Percentiles rank a stretch among this genome's conserved stretches.
Conservation (phyloP, 345 rosid species). For the Barbarea vulgaris region DNA sequence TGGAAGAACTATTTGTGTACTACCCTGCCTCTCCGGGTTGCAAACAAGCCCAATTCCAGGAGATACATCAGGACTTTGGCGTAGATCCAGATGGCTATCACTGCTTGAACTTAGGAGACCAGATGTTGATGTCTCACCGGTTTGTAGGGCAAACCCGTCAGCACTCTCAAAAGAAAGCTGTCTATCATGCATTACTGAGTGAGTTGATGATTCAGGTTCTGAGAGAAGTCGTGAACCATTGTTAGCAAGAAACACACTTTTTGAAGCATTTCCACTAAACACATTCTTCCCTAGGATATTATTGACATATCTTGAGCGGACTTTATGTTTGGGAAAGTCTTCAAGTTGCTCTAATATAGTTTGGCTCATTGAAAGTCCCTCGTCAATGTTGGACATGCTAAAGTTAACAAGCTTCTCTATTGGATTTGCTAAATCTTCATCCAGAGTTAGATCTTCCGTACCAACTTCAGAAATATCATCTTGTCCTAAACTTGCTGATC, state of each 20-base stretch:
- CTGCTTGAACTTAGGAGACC: conserved; percentile 62
- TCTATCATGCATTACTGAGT: conserved; percentile 59
- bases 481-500: conserved; percentile 73
- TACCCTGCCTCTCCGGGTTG: conserved; percentile 52
- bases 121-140: conserved; percentile 66
- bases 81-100: conserved; percentile 61
- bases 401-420: conserved; percentile 81
- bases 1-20: conserved; percentile 72
- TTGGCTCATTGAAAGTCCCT: conserved; percentile 93
- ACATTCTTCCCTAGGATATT: conserved; percentile 47
- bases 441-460: conserved; percentile 67
- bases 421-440: conserved; percentile 80
- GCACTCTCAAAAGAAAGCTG: conserved; percentile 73
- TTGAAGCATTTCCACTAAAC: conserved; percentile 63
- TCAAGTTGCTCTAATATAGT: conserved; percentile 92
- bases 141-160: conserved; percentile 67
- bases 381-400: conserved; percentile 92
- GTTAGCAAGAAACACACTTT: conserved; percentile 47
- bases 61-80: conserved; percentile 52
- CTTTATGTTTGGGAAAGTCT: conserved; percentile 75
- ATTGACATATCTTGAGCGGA: conserved; percentile 55
- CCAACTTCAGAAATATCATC: conserved; percentile 74
- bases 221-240: conserved; percentile 66
- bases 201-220: conserved; percentile 56
- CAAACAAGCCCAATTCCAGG: conserved; percentile 45